Evolutionary conservation across 208 protist species (phyloP), one percentile per base, ranked within the genome.

Genomic region (Leishmania tarentolae): DNA sequence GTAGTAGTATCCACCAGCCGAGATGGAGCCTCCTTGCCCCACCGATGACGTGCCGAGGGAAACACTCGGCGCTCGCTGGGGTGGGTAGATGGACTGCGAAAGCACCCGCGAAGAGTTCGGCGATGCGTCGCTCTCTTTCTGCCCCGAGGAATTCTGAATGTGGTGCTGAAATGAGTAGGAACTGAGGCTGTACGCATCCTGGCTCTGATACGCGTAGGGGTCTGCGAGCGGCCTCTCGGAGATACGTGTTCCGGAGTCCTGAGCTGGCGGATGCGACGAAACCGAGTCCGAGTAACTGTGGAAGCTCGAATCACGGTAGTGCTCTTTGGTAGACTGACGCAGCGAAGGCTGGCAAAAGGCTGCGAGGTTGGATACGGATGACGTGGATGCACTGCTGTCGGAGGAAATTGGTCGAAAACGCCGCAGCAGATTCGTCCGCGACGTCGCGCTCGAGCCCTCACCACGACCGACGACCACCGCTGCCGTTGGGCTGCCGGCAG

Each of bases 1-100:
- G 66, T 80, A 82, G 76, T 86, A 88, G 66, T 85, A 86, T 24
- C 78, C 77, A 3, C 79, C 82, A 13, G 78, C 66, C 28, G 79
- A 53, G 2, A 83, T 46, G 31, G 82, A 86, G 35, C 76, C 78
- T 46, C 35, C 72, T 1, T 13, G 59, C 17, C 63, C 52, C n/a
- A 31, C 72, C 3, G 52, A 59, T 0, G 77, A 78, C n/a, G 52
- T 59, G n/a, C 15, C 65, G 44, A 73, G 44, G 35, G 82, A 81
- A 19, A 70, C 73, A 28, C 52, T 82, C 47, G 24, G 77, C 46
- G 77, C 65, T 37, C 35, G 65, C 35, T 79, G 69, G 35, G 24
- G 65, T 8, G 76, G 37, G 52, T 37, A 75, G 31, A 61, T 42
- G 9, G 77, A 81, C 37, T 81, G 56, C 46, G 72, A 79, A 21